A percentile compares a stretch with the other conserved stretches of the same genome.
Evolutionary conservation across 371 early-diverging fungal species (phyloP).

Genomic region (Chytridium lagenaria): DNA sequence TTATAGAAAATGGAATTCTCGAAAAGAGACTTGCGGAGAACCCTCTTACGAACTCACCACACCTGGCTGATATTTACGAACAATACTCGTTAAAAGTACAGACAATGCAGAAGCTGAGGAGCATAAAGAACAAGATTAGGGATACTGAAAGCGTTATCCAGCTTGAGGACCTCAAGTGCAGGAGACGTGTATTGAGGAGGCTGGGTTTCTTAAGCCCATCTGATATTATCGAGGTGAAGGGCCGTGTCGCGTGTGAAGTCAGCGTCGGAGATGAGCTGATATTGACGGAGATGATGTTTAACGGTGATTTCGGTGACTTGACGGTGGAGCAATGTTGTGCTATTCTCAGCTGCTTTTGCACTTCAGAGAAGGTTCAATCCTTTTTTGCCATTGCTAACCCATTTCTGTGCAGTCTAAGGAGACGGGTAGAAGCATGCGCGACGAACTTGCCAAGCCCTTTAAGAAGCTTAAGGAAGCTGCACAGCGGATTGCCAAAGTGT

Average conservation of each 20-base stretch:
- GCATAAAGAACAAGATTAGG: slow-evolving; percentile 70
- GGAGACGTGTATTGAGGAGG: slow-evolving; percentile 89
- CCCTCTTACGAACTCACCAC: slow-evolving; percentile 62
- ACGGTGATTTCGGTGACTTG: slow-evolving; percentile 96
- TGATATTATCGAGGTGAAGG: slow-evolving; percentile 95
- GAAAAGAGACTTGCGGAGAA: slow-evolving; percentile 68
- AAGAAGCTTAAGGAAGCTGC: slow-evolving; percentile 88
- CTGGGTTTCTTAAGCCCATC: slow-evolving; percentile 80
- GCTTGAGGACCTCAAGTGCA: slow-evolving; percentile 89
- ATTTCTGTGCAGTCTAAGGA: too few relatives aligned
- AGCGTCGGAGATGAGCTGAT: slow-evolving; percentile 97
- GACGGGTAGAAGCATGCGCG: too few relatives aligned
- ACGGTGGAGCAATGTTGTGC: slow-evolving; percentile 90
- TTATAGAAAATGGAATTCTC: slow-evolving; percentile 73
- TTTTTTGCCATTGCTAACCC: too few relatives aligned
- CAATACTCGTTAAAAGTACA: slow-evolving; percentile 69
- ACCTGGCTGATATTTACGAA: slow-evolving; percentile 66
- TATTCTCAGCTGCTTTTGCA: slow-evolving; percentile 94
- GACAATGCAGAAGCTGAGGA: slow-evolving; percentile 67
- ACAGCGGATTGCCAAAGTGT: slow-evolving; percentile 83
- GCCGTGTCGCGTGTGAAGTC: slow-evolving; percentile 99
- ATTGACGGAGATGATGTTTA: slow-evolving; percentile 99
- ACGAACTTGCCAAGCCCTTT: slow-evolving; percentile 82
- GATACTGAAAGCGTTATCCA: slow-evolving; percentile 85
- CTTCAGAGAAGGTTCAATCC: slow-evolving; percentile 76